Base-by-base conservation (phyloP, 371 early-diverging fungal genomes). In the Chytridium lagenaria region DNA sequence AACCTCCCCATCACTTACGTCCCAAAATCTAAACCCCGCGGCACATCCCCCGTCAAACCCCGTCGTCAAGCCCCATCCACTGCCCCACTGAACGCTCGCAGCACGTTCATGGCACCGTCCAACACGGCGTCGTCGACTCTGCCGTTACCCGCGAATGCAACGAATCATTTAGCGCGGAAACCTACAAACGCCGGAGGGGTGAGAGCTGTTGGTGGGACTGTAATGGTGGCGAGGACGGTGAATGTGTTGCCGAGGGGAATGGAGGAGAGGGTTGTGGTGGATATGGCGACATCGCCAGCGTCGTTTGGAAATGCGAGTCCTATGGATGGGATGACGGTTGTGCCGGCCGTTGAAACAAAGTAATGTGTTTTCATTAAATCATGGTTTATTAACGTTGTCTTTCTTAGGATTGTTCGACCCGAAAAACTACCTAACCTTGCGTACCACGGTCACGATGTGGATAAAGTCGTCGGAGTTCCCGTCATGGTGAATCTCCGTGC, bases 281-380 rank as follows among this genome's bases (percentile, higher is more conserved):
- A 55, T 55, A 23, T 23, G 10, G 57, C 57, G 7, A 55, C 57
- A 7, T 55, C 57, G 57, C 57, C 57, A 30, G 57, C 57, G 5
- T 55, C 26, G 22, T 10, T 10, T 10, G 57, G 44, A 19, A 19
- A 44, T 7, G 57, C 23, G 26, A 23, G 30, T 10, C 7, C 16
- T 55, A 23, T 10, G 10, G 57, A 55, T 10, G 57, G 57, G 57
- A 23, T 19, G 30, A 19, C 30, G 57, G 57, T n/a, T n/a, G n/a
- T n/a, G n/a, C n/a, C n/a, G n/a, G n/a, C n/a, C n/a, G n/a, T n/a
- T n/a, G n/a, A n/a, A n/a, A n/a, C n/a, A n/a, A n/a, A n/a, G n/a
- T n/a, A n/a, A n/a, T n/a, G n/a, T n/a, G n/a, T n/a, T n/a, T n/a
- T n/a, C n/a, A n/a, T n/a, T n/a, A n/a, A n/a, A n/a, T n/a, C n/a